phyloP scores from a whole-genome alignment of 345 rosid genomes.

The Eutrema japonicum region DNA sequence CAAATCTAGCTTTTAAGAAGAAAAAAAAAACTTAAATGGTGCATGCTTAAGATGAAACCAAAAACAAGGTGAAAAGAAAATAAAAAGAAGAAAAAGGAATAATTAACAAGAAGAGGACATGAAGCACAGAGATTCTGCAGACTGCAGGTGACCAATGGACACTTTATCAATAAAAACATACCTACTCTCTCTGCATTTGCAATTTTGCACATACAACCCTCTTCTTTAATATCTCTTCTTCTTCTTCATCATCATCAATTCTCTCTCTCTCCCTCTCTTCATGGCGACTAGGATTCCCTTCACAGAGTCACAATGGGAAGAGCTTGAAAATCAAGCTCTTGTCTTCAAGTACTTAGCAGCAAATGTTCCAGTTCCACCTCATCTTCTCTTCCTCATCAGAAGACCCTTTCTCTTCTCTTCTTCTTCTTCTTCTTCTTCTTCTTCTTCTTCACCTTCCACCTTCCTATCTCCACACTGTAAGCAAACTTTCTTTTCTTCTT shows the following conservation, averaged over 20 bases:
- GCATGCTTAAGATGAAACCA: constrained; percentile 13
- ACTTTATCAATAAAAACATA: constrained; percentile 44
- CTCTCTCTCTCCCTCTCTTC: constrained; percentile 2
- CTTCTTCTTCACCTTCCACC: constrained; percentile 56
- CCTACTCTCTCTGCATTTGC: constrained; percentile 43
- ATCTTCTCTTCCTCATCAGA: constrained; percentile 75
- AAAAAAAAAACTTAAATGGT: neutral
- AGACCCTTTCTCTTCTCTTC: constrained; percentile 60
- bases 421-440: constrained; percentile 49
- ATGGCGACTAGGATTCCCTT: constrained; percentile 63
- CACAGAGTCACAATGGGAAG: constrained; percentile 89
- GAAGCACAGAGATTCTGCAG: constrained; percentile 46
- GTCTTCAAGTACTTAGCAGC: constrained; percentile 80
- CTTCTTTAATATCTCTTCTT: constrained; percentile 22
- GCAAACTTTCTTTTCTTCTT: constrained; percentile 1
- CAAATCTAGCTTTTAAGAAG: constrained; percentile 16
- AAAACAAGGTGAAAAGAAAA: constrained; percentile 20
- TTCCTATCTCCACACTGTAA: constrained; percentile 61
- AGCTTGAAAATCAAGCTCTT: constrained; percentile 89
- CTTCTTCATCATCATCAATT: constrained; percentile 1
- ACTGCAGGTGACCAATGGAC: constrained; percentile 41
- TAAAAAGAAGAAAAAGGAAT: constrained; percentile 22
- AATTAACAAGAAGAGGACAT: constrained; percentile 46
- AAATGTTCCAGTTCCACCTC: constrained; percentile 77
- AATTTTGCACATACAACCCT: constrained; percentile 13